These are phyloP conservation scores for Daldinia vernicosa DNA, from an alignment of 495 filamentous ascomycete species.

Conservation along the genomic window DNA sequence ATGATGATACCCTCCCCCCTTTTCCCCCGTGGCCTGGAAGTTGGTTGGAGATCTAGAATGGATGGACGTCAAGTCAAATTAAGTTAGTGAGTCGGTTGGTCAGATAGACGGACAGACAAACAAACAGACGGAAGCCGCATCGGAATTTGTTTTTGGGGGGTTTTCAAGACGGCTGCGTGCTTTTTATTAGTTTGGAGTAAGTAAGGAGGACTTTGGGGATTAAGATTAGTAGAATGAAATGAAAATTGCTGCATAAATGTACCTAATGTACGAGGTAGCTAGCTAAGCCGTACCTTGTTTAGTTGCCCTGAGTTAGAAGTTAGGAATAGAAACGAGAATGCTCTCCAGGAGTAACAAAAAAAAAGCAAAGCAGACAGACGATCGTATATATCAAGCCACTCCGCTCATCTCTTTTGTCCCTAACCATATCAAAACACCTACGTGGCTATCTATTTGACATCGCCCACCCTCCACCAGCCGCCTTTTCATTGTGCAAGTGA, in stretches of 20 bases:
- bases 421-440: background rate
- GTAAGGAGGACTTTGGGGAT: background rate
- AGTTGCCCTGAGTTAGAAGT: background rate
- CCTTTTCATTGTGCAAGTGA: conserved; percentile 14
- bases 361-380: background rate
- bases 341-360: background rate
- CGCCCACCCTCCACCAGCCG: background rate
- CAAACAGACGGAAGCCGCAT: background rate
- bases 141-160: background rate
- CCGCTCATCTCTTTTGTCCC: background rate
- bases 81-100: background rate
- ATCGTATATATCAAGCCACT: background rate
- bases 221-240: background rate
- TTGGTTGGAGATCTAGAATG: conserved; percentile 1
- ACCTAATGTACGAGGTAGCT: background rate
- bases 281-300: background rate
- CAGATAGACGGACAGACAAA: too few relatives aligned
- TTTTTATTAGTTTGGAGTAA: conserved; percentile 2
- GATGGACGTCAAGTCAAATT: background rate
- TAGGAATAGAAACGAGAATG: background rate
- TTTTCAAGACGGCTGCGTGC: background rate
- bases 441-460: conserved; percentile 13
- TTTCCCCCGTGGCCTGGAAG: background rate
- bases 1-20: background rate
- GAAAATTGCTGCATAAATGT: background rate